Evolutionary conservation across 768 basidiomycete genomes (phyloP), one percentile per base, ranked within the genome.

Genomic region (Mycena crocata): DNA sequence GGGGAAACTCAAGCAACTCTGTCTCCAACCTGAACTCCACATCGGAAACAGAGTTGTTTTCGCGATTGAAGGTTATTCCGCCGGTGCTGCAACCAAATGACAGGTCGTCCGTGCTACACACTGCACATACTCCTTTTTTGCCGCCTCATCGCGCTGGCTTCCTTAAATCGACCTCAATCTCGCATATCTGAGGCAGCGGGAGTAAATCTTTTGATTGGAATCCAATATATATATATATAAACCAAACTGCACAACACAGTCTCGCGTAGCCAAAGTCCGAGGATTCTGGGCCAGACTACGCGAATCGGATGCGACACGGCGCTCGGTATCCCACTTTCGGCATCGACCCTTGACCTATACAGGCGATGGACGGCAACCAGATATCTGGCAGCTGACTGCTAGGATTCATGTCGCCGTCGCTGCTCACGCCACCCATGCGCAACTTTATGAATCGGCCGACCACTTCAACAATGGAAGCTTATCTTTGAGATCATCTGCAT

Each of bases 401-500:
- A 8, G 40, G 15, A 42, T 42, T 21, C 40, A 42, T 9, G 37
- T 37, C 10, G 10, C 37, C 37, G 17, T 37, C 17, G 37, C 37
- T 9, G 17, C 37, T 17, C 37, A 45, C 12, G n/a, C 14, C 24
- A n/a, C n/a, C n/a, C n/a, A 61, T 51, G 40, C 52, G 60, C 60
- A 51, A 34, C 57, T 9, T 42, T 19, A 6, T n/a, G n/a, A n/a
- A n/a, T n/a, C n/a, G n/a, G 7, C n/a, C 9, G 5, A 8, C 7
- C 15, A 42, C 7, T 42, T 19, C 15, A 19, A 42, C 17, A 9
- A 17, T 9, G 17, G n/a, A 14, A 3, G 2, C 50, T 35, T 51
- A 34, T 51, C 31, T 37, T 35, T 52, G 51, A 37, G 34, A 35
- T 52, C 51, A 52, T n/a, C 34, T 37, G 51, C n/a, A n/a, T n/a